Percentiles rank a stretch among this genome's conserved stretches.
Conservation (phyloP, 192 early-diverging fungal genomes). For the Rhizophagus prolifer region DNA sequence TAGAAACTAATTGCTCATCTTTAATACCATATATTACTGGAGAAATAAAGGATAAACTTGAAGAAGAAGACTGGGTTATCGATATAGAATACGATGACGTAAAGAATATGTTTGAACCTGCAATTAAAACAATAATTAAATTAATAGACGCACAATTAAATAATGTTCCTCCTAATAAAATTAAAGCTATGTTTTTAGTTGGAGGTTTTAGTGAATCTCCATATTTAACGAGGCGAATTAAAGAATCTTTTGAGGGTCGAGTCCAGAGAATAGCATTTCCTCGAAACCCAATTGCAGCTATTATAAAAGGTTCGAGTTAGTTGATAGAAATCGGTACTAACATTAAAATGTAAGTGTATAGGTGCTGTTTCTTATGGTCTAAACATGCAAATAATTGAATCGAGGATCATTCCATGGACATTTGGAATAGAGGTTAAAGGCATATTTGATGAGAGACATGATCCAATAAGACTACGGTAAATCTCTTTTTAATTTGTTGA, state of each 20-base stretch:
- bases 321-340: neutral
- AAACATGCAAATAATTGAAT: neutral
- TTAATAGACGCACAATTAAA: constrained; percentile 43
- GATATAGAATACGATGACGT: constrained; percentile 29
- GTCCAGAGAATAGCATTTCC: constrained; percentile 7
- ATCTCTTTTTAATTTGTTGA: neutral
- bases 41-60: neutral
- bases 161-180: constrained; percentile 24
- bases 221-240: constrained; percentile 41
- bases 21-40: neutral
- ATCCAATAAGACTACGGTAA: neutral
- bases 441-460: neutral
- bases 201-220: constrained; percentile 53
- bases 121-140: neutral
- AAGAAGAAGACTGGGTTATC: constrained; percentile 28
- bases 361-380: constrained; percentile 46
- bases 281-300: neutral
- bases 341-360: constrained; percentile 22
- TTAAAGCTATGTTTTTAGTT: constrained; percentile 50
- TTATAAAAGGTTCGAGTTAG: neutral
- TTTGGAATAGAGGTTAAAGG: constrained; percentile 1
- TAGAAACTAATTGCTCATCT: neutral
- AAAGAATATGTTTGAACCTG: neutral
- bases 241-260: constrained; percentile 32
- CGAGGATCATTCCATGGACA: neutral